Evolutionary conservation across 805 yeast species (phyloP).

Genomic region (Sporopachydermia lactativora): DNA sequence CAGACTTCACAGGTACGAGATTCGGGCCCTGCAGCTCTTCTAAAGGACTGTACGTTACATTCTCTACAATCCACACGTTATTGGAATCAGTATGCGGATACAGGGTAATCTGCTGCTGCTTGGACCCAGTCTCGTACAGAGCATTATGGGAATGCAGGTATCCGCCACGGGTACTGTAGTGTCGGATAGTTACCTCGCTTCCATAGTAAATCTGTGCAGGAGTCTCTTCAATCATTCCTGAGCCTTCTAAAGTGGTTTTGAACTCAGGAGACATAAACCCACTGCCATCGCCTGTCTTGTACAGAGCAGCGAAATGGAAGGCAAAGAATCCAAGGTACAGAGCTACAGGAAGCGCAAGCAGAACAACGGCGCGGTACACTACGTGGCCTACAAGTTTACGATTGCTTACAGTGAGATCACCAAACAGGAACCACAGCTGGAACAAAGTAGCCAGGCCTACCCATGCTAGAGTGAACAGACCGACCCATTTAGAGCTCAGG

Average conservation of each 20-base stretch:
- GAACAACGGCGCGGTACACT: constrained; percentile 32
- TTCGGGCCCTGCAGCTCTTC: not conserved
- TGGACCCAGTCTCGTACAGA: constrained; percentile 62
- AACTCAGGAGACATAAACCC: constrained; percentile 64
- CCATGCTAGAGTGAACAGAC: constrained; percentile 71
- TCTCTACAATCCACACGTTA: constrained; percentile 58
- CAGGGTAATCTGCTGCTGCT: constrained; percentile 71
- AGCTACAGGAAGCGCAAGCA: constrained; percentile 43
- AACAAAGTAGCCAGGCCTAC: constrained; percentile 45
- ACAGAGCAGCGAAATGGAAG: constrained; percentile 45
- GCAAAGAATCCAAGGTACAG: constrained; percentile 47
- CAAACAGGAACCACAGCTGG: constrained; percentile 58
- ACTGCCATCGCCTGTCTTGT: constrained; percentile 55
- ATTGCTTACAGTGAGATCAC: constrained; percentile 46
- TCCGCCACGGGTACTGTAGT: constrained; percentile 53
- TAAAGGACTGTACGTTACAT: not conserved
- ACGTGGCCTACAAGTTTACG: constrained; percentile 32
- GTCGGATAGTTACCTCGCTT: constrained; percentile 53
- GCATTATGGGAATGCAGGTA: constrained; percentile 72
- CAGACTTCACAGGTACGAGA: constrained; percentile 29
- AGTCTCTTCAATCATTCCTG: constrained; percentile 43
- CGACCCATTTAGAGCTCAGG: constrained; percentile 72
- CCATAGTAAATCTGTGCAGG: constrained; percentile 60
- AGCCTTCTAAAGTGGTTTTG: constrained; percentile 46
- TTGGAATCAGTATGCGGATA: constrained; percentile 69